Base-by-base conservation (phyloP, 2,329 filamentous ascomycete genomes). In the Zarea fungicola region DNA sequence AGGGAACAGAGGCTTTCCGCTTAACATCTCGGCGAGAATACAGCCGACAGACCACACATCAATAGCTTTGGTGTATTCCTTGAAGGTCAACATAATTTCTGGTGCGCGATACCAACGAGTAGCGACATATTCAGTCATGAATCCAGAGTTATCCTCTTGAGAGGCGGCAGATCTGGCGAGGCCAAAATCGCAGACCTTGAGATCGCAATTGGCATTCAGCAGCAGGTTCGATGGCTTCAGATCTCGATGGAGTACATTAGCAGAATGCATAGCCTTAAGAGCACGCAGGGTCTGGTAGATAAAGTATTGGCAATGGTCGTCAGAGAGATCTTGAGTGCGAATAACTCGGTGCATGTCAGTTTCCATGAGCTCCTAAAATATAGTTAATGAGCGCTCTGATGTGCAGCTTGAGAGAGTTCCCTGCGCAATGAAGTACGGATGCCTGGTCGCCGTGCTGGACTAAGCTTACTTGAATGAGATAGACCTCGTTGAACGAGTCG, bases 71-170 rank as follows among this genome's bases (percentile, higher is more conserved):
- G 93, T 99, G 74, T 99, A 99, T 72, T 99, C 93, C 75, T 99
- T 97, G 78, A 97, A 99, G 11, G 93, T 99, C 74, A 99, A 85
- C 93, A 99, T 99, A 69, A 99, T 99, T 68, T 99, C 93, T 4
- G 93, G 93, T 6, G 93, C 93, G 70, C 93, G 90, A 72, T 99
- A 99, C 93, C 93, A 99, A 62, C 93, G 85, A 40, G 93, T 99
- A 44, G 93, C 93, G 50, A 99, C 93, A 67, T 99, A 99, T 95
- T 99, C 93, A 14, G 93, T 99, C 93, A 99, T 99, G 81, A 99
- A 99, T 19, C 93, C 93, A n/a, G 92, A 96, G 73, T 99, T 99
- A 70, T 99, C 93, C 65, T 99, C 93, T 58, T 95, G 95, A 9
- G 92, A 96, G 8, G 93, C 93, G 11, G 93, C 93, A 9, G 92